Percentiles rank a stretch among this genome's conserved stretches.
These are phyloP conservation scores for Penicillium macrosclerotiorum DNA, from an alignment of 495 filamentous ascomycete species.

Conservation along the genomic window DNA sequence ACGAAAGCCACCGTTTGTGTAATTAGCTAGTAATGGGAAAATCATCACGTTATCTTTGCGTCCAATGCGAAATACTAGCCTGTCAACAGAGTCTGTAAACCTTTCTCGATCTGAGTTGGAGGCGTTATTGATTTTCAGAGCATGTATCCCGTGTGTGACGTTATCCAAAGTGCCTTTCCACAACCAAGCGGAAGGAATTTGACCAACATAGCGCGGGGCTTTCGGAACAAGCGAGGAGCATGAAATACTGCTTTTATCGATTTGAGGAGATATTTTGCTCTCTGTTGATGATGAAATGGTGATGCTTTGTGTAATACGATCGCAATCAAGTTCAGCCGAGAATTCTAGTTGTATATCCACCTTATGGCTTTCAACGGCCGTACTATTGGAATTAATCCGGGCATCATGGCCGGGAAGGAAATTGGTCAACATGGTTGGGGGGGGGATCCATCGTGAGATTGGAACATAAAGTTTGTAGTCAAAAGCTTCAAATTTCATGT, in stretches of 20 bases:
- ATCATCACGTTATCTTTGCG: slow-evolving; percentile 48
- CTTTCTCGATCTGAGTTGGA: slow-evolving; percentile 9
- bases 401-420: slow-evolving; percentile 57
- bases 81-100: slow-evolving; percentile 42
- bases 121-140: slow-evolving; percentile 31
- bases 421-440: slow-evolving; percentile 55
- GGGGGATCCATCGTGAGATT: no score
- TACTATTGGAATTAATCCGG: slow-evolving; percentile 42
- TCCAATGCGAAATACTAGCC: slow-evolving; percentile 48
- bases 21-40: slow-evolving; percentile 50
- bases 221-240: no score
- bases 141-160: slow-evolving; percentile 49
- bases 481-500: slow-evolving; percentile 7
- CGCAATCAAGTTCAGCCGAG: slow-evolving; percentile 57
- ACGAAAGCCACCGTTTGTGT: slow-evolving; percentile 48
- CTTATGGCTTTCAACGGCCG: slow-evolving; percentile 25
- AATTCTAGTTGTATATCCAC: slow-evolving; percentile 50
- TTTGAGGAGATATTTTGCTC: slow-evolving; percentile 17
- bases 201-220: slow-evolving; percentile 9
- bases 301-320: slow-evolving; percentile 41
- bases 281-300: slow-evolving; percentile 44
- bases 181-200: slow-evolving; percentile 39
- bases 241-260: slow-evolving; percentile 29
- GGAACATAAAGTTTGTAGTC: no score
- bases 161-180: slow-evolving; percentile 39